Conservation (phyloP, 768 basidiomycete species). For the Hygrophorus pudorinus region DNA sequence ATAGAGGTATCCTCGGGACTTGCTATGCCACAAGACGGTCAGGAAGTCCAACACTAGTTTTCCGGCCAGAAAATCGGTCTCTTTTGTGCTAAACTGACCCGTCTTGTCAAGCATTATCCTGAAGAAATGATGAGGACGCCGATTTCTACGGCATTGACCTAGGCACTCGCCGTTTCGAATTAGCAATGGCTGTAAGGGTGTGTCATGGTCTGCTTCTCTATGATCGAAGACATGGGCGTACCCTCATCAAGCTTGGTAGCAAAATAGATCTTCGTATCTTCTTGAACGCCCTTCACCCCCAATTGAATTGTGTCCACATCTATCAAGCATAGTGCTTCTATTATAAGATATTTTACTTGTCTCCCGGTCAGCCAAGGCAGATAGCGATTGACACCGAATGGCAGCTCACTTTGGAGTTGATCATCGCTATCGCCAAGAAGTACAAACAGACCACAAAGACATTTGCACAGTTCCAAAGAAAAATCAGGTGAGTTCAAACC, state of each 20-base stretch:
- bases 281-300: conserved; percentile 12
- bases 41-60: conserved; percentile 22
- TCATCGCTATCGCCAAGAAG: conserved; percentile 12
- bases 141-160: not conserved
- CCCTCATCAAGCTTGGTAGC: conserved; percentile 23
- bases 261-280: conserved; percentile 17
- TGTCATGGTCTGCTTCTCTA: not conserved
- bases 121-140: not conserved
- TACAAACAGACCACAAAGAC: conserved; percentile 21
- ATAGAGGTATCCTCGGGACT: conserved; percentile 12
- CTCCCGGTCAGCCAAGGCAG: not conserved
- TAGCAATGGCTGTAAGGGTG: not conserved
- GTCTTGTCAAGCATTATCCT: conserved; percentile 1
- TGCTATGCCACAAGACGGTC: conserved; percentile 23
- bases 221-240: conserved; percentile 8
- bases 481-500: not conserved
- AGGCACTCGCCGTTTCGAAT: not conserved
- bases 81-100: conserved; percentile 1
- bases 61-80: conserved; percentile 9
- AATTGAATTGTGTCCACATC: conserved; percentile 9
- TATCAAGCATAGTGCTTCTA: conserved; percentile 22
- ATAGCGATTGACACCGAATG: not conserved
- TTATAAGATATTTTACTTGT: conserved; percentile 22
- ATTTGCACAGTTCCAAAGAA: conserved; percentile 14
- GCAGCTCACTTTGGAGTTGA: conserved; percentile 17